These are phyloP conservation scores for Nitzschia putrida DNA, from an alignment of 108 stramenopile genomes.

Conservation along the genomic window DNA sequence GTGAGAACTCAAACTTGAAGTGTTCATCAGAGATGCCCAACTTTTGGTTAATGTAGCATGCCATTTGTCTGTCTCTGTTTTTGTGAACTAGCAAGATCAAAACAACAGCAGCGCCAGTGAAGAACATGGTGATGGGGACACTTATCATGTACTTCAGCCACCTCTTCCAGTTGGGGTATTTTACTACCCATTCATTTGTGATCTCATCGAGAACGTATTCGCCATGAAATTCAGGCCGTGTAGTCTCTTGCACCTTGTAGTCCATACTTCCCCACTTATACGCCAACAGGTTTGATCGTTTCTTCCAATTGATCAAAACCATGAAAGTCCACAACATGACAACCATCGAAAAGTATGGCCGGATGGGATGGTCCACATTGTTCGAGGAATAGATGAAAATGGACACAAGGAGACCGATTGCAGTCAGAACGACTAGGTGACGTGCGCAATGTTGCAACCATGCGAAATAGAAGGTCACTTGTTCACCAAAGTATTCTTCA, in stretches of 20 bases:
- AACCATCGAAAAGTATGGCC: conserved; percentile 69
- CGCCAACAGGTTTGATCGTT: conserved; percentile 77
- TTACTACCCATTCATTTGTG: conserved; percentile 76
- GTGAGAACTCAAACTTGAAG: conserved; percentile 50
- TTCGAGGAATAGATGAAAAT: conserved; percentile 56
- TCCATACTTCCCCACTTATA: conserved; percentile 91
- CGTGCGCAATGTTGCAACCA: conserved; percentile 92
- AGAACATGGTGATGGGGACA: conserved; percentile 74
- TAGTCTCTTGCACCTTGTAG: conserved; percentile 91
- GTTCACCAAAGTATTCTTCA: conserved; percentile 97
- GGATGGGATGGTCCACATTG: conserved; percentile 75
- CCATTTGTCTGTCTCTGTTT: conserved; percentile 84
- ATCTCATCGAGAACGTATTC: conserved; percentile 65
- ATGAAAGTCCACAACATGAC: conserved; percentile 94
- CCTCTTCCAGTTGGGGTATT: conserved; percentile 86
- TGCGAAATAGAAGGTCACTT: conserved; percentile 97
- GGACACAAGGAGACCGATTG: conserved; percentile 76
- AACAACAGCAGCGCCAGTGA: conserved; percentile 73
- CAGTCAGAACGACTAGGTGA: conserved; percentile 72
- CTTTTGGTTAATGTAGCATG: conserved; percentile 60
- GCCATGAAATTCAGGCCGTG: conserved; percentile 90
- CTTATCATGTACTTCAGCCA: conserved; percentile 81
- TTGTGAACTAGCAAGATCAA: conserved; percentile 83
- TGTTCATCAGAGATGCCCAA: conserved; percentile 30
- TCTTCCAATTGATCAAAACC: conserved; percentile 91